Base-by-base conservation (phyloP, 495 filamentous ascomycete species). In the Chaetomidium leptoderma region DNA sequence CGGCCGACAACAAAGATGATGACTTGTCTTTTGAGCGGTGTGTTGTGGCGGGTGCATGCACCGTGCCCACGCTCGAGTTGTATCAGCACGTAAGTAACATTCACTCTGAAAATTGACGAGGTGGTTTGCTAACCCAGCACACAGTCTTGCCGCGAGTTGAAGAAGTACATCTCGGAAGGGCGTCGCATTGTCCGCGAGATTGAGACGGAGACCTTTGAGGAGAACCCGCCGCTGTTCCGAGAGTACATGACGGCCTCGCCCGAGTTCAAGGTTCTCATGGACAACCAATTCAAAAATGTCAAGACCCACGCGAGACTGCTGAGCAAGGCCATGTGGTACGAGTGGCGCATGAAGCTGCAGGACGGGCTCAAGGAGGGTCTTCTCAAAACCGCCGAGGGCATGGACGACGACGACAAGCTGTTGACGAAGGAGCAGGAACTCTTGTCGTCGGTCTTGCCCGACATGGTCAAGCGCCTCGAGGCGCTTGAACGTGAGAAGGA, bases 291-390 rank as follows among this genome's bases (percentile, higher is more conserved):
- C 73, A 92, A 92, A 69, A 95, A 96, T 59, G 86, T 95, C 65
- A 97, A 96, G 75, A 95, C 90, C 0, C 86, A 97, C 68, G 88
- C 95, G 3, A 77, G 95, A 39, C 77, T 95, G 6, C 79, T 89
- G 13, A 96, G 92, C 74, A 96, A 96, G 68, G 90, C 84, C 36
- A 92, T 90, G 71, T 98, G 95, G 95, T 97, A 98, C 67, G 86
- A 91, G 66, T 98, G 95, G 95, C 88, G 95, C 32, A 91, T 88
- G 83, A 90, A 90, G 63, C 82, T 97, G 26, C 84, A 96, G 13
- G 85, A 88, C 23, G 90, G 89, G 6, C 77, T 97, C 19, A 88
- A 86, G 65, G 84, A 89, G 58, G 90, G 87, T 2, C 80, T 98
- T 1, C 66, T 87, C 33, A 84, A 83, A 36, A 91, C 89, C 40